These are phyloP conservation scores for Pogostemon cablin DNA, from an alignment of 257 asterid genomes.

Conservation along the genomic window DNA sequence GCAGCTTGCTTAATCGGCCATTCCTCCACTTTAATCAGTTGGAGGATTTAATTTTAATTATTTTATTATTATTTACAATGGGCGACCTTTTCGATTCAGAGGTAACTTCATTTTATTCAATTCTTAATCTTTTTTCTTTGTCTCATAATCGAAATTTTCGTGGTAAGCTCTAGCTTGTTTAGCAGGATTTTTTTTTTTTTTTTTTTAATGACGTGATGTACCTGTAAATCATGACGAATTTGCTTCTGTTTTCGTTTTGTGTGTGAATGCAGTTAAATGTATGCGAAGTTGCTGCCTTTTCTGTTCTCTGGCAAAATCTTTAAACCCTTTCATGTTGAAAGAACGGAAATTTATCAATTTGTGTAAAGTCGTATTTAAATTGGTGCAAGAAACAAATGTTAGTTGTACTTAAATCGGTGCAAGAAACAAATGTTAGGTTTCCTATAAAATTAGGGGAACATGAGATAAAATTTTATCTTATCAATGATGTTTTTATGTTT, in stretches of 20 bases:
- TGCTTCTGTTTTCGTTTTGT: not conserved
- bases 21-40: not conserved
- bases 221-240: not conserved
- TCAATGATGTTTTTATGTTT: not conserved
- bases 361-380: slow-evolving; percentile 5
- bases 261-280: slow-evolving; percentile 23
- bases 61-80: not conserved
- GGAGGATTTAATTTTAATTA: not conserved
- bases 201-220: not conserved
- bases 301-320: not conserved
- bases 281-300: not conserved
- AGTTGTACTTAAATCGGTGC: slow-evolving; percentile 6
- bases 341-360: not conserved
- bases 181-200: not conserved
- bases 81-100: slow-evolving; percentile 20
- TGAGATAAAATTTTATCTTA: not conserved
- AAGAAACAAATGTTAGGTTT: not conserved
- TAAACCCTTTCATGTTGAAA: not conserved
- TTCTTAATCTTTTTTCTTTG: not conserved
- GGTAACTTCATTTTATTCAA: slow-evolving; percentile 9
- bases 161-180: not conserved
- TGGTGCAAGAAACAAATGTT: not conserved
- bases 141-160: slow-evolving; percentile 8
- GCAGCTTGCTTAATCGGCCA: slow-evolving; percentile 9
- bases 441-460: not conserved